Evolutionary conservation across 2,329 filamentous ascomycete species (phyloP).

Genomic region (Periconia digitata): DNA sequence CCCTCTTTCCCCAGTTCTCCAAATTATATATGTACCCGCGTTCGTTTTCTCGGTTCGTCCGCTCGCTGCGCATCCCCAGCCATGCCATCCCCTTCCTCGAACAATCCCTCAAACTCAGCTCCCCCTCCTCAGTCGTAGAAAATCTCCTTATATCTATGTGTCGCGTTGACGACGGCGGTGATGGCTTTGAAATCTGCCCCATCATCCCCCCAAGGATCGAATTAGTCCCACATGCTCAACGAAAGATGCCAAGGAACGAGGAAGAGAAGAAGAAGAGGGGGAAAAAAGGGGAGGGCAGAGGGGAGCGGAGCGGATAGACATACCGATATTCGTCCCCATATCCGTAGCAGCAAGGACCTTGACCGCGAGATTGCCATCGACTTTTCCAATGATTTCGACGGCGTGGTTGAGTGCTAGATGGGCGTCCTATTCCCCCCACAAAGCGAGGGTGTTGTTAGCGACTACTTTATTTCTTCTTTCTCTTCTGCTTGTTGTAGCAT

Average conservation of each 20-base stretch:
- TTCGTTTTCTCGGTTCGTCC: too few relatives aligned
- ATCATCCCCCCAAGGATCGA: too few relatives aligned
- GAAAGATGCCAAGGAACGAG: not conserved
- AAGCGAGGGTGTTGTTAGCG: not conserved
- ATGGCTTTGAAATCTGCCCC: constrained; percentile 71
- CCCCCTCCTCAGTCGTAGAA: too few relatives aligned
- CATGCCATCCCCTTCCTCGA: not conserved
- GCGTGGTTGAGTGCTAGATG: constrained; percentile 70
- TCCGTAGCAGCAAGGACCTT: constrained; percentile 71
- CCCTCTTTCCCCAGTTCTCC: too few relatives aligned
- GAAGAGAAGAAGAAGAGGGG: not conserved
- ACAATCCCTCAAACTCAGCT: constrained; percentile 26
- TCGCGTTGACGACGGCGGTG: constrained; percentile 80
- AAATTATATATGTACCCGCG: too few relatives aligned
- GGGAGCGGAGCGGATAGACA: constrained; percentile 36
- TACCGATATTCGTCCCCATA: constrained; percentile 70
- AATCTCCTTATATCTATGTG: constrained; percentile 77
- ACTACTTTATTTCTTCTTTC: not conserved
- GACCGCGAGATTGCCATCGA: constrained; percentile 71
- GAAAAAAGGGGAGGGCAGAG: not conserved
- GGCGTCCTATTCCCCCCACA: constrained; percentile 65
- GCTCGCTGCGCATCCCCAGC: too few relatives aligned
- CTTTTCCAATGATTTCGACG: constrained; percentile 78
- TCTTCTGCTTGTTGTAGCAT: not conserved
- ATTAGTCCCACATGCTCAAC: not conserved